phyloP scores from a whole-genome alignment of 208 protist species.

The Trypanosoma conorhini region DNA sequence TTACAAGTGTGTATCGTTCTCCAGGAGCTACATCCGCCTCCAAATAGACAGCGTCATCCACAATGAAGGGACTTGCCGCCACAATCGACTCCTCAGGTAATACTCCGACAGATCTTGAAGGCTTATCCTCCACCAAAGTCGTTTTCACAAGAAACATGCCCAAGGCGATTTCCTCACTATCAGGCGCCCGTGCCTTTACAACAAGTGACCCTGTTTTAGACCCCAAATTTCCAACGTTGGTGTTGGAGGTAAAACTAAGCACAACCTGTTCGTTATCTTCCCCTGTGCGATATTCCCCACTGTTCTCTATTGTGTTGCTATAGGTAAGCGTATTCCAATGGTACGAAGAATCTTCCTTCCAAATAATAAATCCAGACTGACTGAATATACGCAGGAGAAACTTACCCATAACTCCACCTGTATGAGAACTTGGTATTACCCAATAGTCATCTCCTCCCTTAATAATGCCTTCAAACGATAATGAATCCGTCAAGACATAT shows the following conservation, averaged over 20 bases:
- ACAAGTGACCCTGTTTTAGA: slow-evolving; percentile 17
- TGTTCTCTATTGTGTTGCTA: slow-evolving; percentile 30
- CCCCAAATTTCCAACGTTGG: slow-evolving; percentile 4
- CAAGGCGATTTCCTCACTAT: slow-evolving; percentile 17
- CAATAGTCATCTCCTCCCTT: slow-evolving; percentile 67
- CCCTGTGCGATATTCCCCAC: slow-evolving; percentile 51
- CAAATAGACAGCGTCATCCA: slow-evolving; percentile 48
- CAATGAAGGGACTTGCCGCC: slow-evolving; percentile 38
- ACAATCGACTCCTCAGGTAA: slow-evolving; percentile 34
- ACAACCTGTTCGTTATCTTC: slow-evolving; percentile 67
- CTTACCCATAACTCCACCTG: slow-evolving; percentile 41
- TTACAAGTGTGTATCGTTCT: slow-evolving; percentile 56
- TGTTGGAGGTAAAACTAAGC: slow-evolving; percentile 25
- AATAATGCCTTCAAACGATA: slow-evolving; percentile 67
- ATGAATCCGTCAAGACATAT: slow-evolving; percentile 46
- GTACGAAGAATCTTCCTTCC: slow-evolving; percentile 40
- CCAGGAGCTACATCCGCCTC: slow-evolving; percentile 26
- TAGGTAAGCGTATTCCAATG: slow-evolving; percentile 55
- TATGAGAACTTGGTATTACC: slow-evolving; percentile 73
- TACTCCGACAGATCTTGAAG: slow-evolving; percentile 35
- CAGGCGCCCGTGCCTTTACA: slow-evolving; percentile 23
- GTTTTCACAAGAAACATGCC: slow-evolving; percentile 31
- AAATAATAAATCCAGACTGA: slow-evolving; percentile 47
- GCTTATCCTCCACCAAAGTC: slow-evolving; percentile 23
- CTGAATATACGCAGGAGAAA: slow-evolving; percentile 68